Evolutionary conservation across 148 eudicot genomes (phyloP), one percentile per base, ranked within the genome.

Genomic region (Bassia scoparia): DNA sequence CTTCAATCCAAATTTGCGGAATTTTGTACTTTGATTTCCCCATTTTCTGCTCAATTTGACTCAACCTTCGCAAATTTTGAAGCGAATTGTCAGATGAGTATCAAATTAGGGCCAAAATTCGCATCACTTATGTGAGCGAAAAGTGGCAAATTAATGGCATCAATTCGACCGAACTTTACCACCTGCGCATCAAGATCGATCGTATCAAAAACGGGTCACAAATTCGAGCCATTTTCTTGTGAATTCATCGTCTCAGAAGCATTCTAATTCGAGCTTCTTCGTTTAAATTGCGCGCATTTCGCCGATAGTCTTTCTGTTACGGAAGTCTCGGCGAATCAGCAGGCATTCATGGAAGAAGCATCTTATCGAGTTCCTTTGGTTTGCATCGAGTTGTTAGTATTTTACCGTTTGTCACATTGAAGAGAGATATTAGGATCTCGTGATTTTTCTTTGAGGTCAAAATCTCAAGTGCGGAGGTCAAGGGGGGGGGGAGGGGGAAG

Each of bases 131-230:
- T 62, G 69, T 62, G 27, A 73, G 46, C 30, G 12, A 58, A 37
- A n/a, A n/a, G n/a, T n/a, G n/a, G n/a, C n/a, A n/a, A n/a, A 61
- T 71, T 34, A 59, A 93, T 93, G 98, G 98, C 98, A 34, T 93
- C 98, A 61, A 81, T 90, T 80, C 87, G 97, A 68, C n/a, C 81
- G 98, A 72, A 86, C 97, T 38, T 80, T 82, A 1, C 91, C 92
- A 61, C 92, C n/a, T 27, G 80, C 71, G 14, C 77, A 79, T 77
- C 82, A 75, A 68, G 88, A 88, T 48, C 89, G 88, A 65, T 65
- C 74, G 24, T 74, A 83, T 68, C 83, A 67, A 68, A n/a, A 91
- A 89, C 62, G 96, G 92, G 58, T 84, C 81, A n/a, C n/a, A 52
- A 26, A 73, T 52, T 60, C 77, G 10, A 83, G 63, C 82, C 86